These are phyloP conservation scores for Lactarius deliciosus DNA, from an alignment of 768 basidiomycete species.

Conservation along the genomic window DNA sequence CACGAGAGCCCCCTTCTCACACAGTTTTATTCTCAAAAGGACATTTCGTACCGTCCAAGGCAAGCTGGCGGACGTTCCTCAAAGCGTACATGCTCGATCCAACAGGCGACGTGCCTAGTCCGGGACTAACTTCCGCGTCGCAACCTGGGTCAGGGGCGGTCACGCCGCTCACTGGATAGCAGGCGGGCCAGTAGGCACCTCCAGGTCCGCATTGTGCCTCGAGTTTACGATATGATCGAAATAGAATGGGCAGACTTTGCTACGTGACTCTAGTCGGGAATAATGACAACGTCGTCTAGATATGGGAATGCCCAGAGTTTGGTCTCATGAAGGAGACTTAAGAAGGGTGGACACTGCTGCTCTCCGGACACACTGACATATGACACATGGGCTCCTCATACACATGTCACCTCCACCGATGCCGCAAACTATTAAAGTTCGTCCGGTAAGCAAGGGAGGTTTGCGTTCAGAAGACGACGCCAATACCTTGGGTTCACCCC, in stretches of 20 bases:
- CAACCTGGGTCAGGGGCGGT: constrained; percentile 47
- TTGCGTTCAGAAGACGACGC: constrained; percentile 4
- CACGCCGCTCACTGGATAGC: constrained; percentile 39
- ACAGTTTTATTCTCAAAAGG: constrained; percentile 43
- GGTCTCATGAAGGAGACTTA: constrained; percentile 1
- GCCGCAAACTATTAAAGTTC: constrained; percentile 6
- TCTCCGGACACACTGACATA: constrained; percentile 6
- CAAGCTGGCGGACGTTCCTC: constrained; percentile 73
- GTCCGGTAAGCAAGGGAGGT: constrained; percentile 9
- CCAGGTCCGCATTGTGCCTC: constrained; percentile 17
- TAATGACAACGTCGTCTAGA: constrained; percentile 9
- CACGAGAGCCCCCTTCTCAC: constrained; percentile 2
- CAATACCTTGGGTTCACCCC: constrained; percentile 1
- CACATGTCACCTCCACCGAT: neutral
- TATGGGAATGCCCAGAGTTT: constrained; percentile 8
- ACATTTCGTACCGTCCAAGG: constrained; percentile 81
- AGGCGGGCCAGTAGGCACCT: neutral
- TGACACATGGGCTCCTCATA: constrained; percentile 2
- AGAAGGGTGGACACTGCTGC: neutral
- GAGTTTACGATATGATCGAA: constrained; percentile 10
- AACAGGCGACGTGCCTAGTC: constrained; percentile 46
- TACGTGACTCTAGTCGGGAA: constrained; percentile 3
- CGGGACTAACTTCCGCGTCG: constrained; percentile 37
- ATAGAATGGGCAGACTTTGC: constrained; percentile 9
- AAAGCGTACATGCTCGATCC: constrained; percentile 62